These are phyloP conservation scores for Kodamaea sp. DNA, from an alignment of 1,139 yeast species.

Conservation along the genomic window DNA sequence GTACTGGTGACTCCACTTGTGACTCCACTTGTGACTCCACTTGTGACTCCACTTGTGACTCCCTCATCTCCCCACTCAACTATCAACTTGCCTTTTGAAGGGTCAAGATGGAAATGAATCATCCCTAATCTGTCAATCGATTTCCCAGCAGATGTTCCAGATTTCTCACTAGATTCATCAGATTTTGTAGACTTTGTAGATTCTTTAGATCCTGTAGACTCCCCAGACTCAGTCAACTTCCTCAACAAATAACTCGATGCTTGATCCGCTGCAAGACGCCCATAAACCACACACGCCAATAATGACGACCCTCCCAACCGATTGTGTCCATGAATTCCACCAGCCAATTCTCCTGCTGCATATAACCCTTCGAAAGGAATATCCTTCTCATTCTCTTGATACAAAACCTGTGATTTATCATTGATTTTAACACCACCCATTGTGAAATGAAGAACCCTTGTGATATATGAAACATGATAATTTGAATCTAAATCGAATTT, in stretches of 20 bases:
- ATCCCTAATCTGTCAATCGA: slow-evolving; percentile 39
- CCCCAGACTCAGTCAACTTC: slow-evolving; percentile 19
- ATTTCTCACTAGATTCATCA: slow-evolving; percentile 4
- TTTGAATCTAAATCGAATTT: slow-evolving; percentile 26
- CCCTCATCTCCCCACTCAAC: slow-evolving; percentile 24
- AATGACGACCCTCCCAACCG: slow-evolving; percentile 76
- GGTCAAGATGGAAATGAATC: slow-evolving; percentile 47
- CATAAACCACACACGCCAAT: slow-evolving; percentile 79
- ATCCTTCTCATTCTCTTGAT: slow-evolving; percentile 26
- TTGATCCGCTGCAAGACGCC: slow-evolving; percentile 58
- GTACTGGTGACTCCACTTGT: background rate
- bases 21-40: background rate
- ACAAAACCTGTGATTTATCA: slow-evolving; percentile 52
- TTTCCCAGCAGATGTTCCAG: slow-evolving; percentile 19
- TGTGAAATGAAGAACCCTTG: slow-evolving; percentile 80
- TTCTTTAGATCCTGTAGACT: slow-evolving; percentile 5
- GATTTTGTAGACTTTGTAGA: slow-evolving; percentile 1
- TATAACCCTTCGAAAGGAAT: slow-evolving; percentile 55
- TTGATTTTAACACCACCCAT: slow-evolving; percentile 82
- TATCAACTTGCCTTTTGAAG: slow-evolving; percentile 26
- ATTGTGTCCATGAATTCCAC: slow-evolving; percentile 79
- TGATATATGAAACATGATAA: slow-evolving; percentile 53
- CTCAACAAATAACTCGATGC: slow-evolving; percentile 31
- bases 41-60: background rate
- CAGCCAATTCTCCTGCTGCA: slow-evolving; percentile 81